Conservation (phyloP, 768 basidiomycete genomes). For the Lentinula aciculospora region DNA sequence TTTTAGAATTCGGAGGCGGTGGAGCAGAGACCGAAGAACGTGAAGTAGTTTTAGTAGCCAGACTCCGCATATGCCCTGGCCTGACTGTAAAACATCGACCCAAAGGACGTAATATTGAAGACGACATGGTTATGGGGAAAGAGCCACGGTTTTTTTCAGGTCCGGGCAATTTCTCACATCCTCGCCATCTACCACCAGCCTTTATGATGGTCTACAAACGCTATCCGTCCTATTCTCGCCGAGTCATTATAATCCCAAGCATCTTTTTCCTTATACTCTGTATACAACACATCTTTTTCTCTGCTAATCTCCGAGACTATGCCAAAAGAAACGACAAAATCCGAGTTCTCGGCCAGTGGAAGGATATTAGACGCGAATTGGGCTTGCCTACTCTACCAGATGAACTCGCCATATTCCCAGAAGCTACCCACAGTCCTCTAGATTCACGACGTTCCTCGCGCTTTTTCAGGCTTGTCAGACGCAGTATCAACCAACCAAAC, state of each 20-base stretch:
- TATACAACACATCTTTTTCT: constrained; percentile 7
- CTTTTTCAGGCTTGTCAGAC: constrained; percentile 2
- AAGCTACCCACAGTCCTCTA: background rate
- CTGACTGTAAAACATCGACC: background rate
- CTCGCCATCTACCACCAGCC: background rate
- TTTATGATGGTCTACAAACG: constrained; percentile 2
- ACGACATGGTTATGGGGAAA: background rate
- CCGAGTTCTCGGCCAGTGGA: constrained; percentile 23
- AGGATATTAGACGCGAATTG: constrained; percentile 20
- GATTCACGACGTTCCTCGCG: background rate
- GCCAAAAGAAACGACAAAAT: background rate
- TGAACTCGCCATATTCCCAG: background rate
- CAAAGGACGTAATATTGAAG: background rate
- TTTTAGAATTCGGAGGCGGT: background rate
- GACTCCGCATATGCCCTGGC: background rate
- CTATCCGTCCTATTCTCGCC: constrained; percentile 2
- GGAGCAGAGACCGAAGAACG: background rate
- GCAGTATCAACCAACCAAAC: background rate
- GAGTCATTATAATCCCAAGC: constrained; percentile 4
- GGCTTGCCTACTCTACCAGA: constrained; percentile 16
- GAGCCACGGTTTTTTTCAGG: background rate
- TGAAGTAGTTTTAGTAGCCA: background rate
- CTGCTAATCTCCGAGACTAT: background rate
- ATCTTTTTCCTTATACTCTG: constrained; percentile 1
- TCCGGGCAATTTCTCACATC: background rate